phyloP scores from a whole-genome alignment of 140 eudicot genomes.

The Cichorium intybus region DNA sequence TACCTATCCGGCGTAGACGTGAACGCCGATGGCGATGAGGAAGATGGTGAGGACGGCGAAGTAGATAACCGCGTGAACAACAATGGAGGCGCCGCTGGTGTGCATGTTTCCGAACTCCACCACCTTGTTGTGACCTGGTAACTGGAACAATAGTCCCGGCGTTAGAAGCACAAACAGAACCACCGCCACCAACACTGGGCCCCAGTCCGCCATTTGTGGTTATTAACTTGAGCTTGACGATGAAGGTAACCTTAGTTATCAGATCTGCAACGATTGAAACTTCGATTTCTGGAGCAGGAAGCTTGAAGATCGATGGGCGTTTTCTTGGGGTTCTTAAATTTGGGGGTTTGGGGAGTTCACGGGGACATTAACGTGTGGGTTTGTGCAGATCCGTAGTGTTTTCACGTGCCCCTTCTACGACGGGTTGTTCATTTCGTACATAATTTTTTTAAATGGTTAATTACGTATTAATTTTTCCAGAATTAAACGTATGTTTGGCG shows the following conservation, averaged over 20 bases:
- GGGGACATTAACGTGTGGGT: background rate
- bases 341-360: conserved; percentile 17
- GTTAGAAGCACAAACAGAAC: conserved; percentile 54
- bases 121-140: conserved; percentile 48
- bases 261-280: background rate
- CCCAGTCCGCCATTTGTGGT: conserved; percentile 39
- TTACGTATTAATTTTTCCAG: no score
- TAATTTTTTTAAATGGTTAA: background rate
- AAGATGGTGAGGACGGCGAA: conserved; percentile 53
- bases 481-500: no score
- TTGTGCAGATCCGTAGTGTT: conserved; percentile 19
- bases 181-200: conserved; percentile 48
- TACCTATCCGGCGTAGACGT: conserved; percentile 34
- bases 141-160: conserved; percentile 65
- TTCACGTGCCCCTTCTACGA: conserved; percentile 22
- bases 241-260: background rate
- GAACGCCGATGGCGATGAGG: conserved; percentile 54
- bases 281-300: background rate
- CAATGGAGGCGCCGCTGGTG: conserved; percentile 54
- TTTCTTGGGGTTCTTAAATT: conserved; percentile 20
- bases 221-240: conserved; percentile 8
- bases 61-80: conserved; percentile 54
- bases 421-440: conserved; percentile 6
- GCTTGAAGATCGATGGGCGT: background rate
- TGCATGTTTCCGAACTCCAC: conserved; percentile 61